These are phyloP conservation scores for Coccinonectria pachysandricola DNA, from an alignment of 2,329 filamentous ascomycete species.

Conservation along the genomic window DNA sequence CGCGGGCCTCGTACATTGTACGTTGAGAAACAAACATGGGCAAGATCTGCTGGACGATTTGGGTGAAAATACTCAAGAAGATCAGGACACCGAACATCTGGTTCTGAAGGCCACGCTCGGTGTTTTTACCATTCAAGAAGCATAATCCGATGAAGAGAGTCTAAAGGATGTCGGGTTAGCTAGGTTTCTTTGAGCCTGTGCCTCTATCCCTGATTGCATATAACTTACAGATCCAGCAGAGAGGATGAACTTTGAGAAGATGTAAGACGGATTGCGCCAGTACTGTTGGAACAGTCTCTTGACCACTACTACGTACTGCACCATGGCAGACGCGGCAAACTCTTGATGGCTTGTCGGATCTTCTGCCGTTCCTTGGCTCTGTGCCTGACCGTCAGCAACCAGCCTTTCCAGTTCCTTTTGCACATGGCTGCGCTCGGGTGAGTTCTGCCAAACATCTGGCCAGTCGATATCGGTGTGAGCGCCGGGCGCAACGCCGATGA, in stretches of 20 bases:
- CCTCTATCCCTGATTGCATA: slow-evolving; percentile 9
- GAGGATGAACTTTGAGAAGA: slow-evolving; percentile 43
- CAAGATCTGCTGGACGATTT: slow-evolving; percentile 56
- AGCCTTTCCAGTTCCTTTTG: slow-evolving; percentile 25
- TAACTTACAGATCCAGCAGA: slow-evolving; percentile 26
- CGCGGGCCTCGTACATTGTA: slow-evolving; percentile 59
- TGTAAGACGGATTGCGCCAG: slow-evolving; percentile 43
- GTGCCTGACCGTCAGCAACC: slow-evolving; percentile 1
- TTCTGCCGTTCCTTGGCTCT: background rate
- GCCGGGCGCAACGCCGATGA: slow-evolving; percentile 34
- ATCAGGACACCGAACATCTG: slow-evolving; percentile 65
- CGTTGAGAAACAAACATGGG: slow-evolving; percentile 61
- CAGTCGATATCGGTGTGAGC: slow-evolving; percentile 34
- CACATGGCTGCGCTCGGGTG: slow-evolving; percentile 21
- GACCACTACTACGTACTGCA: slow-evolving; percentile 25
- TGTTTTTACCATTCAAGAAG: slow-evolving; percentile 50
- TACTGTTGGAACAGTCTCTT: slow-evolving; percentile 27
- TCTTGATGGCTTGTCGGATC: slow-evolving; percentile 14
- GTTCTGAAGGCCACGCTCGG: slow-evolving; percentile 57
- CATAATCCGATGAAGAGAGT: slow-evolving; percentile 59
- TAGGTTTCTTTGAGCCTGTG: background rate
- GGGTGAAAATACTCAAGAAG: slow-evolving; percentile 58
- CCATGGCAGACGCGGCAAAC: slow-evolving; percentile 20
- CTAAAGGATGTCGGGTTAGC: slow-evolving; percentile 1
- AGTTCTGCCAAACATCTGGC: slow-evolving; percentile 25